A percentile compares a stretch with the other conserved stretches of the same genome.
Conservation (phyloP, 441 rosid genomes). For the Viola pubescens region DNA sequence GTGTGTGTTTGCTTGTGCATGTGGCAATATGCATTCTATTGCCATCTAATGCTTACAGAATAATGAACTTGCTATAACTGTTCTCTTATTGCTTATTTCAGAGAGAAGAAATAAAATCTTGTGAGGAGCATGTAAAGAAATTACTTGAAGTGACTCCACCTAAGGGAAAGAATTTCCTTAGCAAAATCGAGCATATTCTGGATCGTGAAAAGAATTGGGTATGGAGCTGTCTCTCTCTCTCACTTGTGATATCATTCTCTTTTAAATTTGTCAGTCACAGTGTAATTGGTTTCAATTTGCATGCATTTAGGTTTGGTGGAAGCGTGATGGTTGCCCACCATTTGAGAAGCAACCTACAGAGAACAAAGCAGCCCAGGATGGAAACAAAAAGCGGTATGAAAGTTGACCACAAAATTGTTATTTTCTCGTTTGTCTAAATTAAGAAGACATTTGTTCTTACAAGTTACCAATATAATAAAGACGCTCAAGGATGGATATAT, state of each 20-base stretch:
- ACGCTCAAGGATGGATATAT: too few relatives aligned
- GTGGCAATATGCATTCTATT: background rate
- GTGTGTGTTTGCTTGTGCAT: background rate
- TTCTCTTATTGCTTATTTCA: conserved; percentile 22
- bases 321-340: conserved; percentile 95
- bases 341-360: conserved; percentile 86
- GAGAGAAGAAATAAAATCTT: conserved; percentile 89
- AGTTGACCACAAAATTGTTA: background rate
- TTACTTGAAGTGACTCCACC: conserved; percentile 91
- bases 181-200: conserved; percentile 72
- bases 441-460: background rate
- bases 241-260: too few relatives aligned
- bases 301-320: conserved; percentile 87
- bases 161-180: conserved; percentile 79
- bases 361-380: conserved; percentile 53
- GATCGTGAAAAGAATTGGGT: conserved; percentile 99
- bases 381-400: conserved; percentile 65
- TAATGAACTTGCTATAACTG: background rate
- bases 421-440: background rate
- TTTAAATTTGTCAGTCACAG: background rate
- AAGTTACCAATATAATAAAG: too few relatives aligned
- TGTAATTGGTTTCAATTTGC: conserved; percentile 12
- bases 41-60: background rate
- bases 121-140: conserved; percentile 84
- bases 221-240: conserved; percentile 18